Conservation (phyloP, 331 rosid species). For the Rhamnella rubrinervis region DNA sequence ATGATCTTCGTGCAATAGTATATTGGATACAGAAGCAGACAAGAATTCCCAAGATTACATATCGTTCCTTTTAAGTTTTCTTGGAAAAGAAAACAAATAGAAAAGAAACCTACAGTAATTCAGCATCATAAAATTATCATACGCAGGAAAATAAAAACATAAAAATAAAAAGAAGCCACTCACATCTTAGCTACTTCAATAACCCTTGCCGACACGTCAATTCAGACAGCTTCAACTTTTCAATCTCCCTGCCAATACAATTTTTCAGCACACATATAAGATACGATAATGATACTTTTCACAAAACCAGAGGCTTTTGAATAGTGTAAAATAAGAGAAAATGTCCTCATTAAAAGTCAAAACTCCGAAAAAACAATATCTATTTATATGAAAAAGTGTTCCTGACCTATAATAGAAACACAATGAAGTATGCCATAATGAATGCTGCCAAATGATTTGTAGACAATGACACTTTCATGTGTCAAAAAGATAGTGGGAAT, state of each 20-base stretch:
- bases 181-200: conserved; percentile 97
- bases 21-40: background rate
- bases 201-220: conserved; percentile 90
- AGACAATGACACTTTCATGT: too few species aligned
- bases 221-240: conserved; percentile 84
- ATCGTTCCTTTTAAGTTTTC: background rate
- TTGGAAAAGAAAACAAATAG: too few species aligned
- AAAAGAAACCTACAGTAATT: background rate
- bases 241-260: conserved; percentile 71
- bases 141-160: background rate
- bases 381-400: background rate
- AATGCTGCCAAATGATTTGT: background rate
- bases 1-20: background rate
- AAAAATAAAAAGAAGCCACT: conserved; percentile 32
- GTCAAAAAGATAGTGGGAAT: too few species aligned
- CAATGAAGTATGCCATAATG: background rate
- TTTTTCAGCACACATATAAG: background rate
- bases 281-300: conserved; percentile 15
- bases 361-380: too few species aligned
- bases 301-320: background rate
- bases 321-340: background rate
- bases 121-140: background rate
- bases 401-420: background rate
- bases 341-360: too few species aligned
- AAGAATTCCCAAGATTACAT: background rate